Evolutionary conservation across 495 filamentous ascomycete species (phyloP), one percentile per base, ranked within the genome.

Genomic region (Aspergillus incahuasiensis): DNA sequence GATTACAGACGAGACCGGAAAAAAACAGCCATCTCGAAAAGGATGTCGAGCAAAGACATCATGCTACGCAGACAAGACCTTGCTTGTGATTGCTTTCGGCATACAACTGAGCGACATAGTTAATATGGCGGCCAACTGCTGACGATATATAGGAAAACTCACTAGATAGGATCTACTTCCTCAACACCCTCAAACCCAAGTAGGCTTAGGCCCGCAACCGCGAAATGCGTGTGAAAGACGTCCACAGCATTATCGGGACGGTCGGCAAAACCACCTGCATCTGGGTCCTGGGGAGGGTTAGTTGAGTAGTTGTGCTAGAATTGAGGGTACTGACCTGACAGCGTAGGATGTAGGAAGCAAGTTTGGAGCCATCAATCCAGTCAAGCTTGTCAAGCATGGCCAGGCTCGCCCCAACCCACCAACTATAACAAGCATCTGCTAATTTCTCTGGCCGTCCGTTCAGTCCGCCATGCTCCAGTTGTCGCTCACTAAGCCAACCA

Each of bases 391-490:
- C 89, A 56, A 97, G 88, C 83, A 97, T 96, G 21, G 85, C 86
- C 55, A 98, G 68, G 66, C 91, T 96, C 62, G 86, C 88, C 52
- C 87, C 69, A 21, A 97, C 94, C 94, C 94, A 98, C 94, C 94
- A 98, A 66, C 89, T 95, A 69, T 98, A 98, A 72, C 94, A 98
- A 6, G 95, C 91, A 74, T 98, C 95, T 68, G 92, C 91, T 49
- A 91, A 74, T 74, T 98, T 98, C 73, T 97, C 95, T 0, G 94
- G 94, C 47, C 94, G 80, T 3, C 94, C 94, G 64, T 97, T 98
- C 25, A 98, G 73, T 5, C 94, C 94, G 30, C 95, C 95, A 21
- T 84, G 86, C 8, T 89, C 81, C 13, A 95, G 74, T 64, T 98
- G 94, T 28, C 94, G 77, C 70, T 98, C 94, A 71, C 91, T 94